phyloP scores from a whole-genome alignment of 2,329 filamentous ascomycete genomes.

The Teratosphaeria nubilosa region DNA sequence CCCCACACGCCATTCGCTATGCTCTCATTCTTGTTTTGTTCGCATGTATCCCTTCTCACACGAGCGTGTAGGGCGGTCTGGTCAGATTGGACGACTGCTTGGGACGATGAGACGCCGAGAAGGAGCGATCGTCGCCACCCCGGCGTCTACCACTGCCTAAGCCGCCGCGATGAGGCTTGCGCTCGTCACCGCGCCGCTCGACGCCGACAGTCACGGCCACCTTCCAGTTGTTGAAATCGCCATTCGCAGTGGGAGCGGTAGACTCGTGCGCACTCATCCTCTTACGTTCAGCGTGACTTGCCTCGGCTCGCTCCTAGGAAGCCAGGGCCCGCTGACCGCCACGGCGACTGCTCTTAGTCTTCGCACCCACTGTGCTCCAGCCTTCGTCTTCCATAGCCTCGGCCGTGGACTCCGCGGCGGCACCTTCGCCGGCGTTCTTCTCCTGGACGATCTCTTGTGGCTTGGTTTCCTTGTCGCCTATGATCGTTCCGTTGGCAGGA shows the following conservation, averaged over 20 bases:
- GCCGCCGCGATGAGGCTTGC: background rate
- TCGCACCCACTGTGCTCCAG: constrained; percentile 43
- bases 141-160: background rate
- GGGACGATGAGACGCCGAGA: background rate
- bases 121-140: background rate
- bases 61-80: background rate
- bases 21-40: background rate
- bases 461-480: constrained; percentile 45
- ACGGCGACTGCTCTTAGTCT: constrained; percentile 36
- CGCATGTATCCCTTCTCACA: background rate
- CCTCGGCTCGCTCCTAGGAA: constrained; percentile 26
- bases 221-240: background rate
- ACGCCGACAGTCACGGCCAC: background rate
- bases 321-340: constrained; percentile 37
- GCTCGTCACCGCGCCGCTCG: background rate
- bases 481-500: constrained; percentile 40
- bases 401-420: constrained; percentile 30
- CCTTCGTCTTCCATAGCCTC: constrained; percentile 42
- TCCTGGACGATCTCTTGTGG: constrained; percentile 45
- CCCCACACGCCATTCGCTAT: background rate
- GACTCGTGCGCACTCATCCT: background rate
- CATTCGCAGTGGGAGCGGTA: background rate
- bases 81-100: background rate
- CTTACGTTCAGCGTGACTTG: background rate
- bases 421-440: constrained; percentile 31